Evolutionary conservation across 495 filamentous ascomycete genomes (phyloP), one percentile per base, ranked within the genome.

Genomic region (Tuber brumale): DNA sequence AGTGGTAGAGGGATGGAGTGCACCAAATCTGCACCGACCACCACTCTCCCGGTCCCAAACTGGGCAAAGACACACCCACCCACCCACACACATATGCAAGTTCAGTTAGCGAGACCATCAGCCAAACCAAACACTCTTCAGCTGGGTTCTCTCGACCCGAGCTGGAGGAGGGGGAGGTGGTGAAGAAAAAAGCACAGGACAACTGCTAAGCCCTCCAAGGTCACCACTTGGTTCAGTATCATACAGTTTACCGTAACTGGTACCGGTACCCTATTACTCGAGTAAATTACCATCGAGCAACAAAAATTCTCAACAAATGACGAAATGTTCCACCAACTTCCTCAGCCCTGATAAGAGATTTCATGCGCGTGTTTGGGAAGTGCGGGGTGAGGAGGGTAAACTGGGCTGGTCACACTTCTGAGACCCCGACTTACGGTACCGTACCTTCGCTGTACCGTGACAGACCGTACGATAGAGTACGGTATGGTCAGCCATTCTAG

Each of bases 101-200:
- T 35, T 27, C 12, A 35, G 35, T 35, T 61, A 61, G 51, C 51
- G 51, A 61, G 51, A 31, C n/a, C 31, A 31, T 19, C 57, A 66
- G 31, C 57, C 57, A 66, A 66, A 66, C 57, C 57, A 61, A 61
- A 61, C 51, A 61, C 51, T 31, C 51, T 31, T 61, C 51, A 61
- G 51, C 51, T 27, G 14, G n/a, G n/a, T n/a, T n/a, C n/a, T 1
- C 9, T 61, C n/a, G 51, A 14, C 51, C 51, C 51, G 23, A 61
- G n/a, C 7, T 23, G n/a, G 51, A 6, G 27, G 27, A n/a, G n/a
- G n/a, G n/a, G 9, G 10, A 18, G 23, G 48, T n/a, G 21, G 46
- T 51, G 46, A 23, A n/a, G 6, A n/a, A n/a, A n/a, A n/a, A n/a
- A n/a, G n/a, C n/a, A n/a, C n/a, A n/a, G 9, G 14, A 0, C 23